phyloP scores from a whole-genome alignment of 345 rosid species.

The Syzygium aromaticum region DNA sequence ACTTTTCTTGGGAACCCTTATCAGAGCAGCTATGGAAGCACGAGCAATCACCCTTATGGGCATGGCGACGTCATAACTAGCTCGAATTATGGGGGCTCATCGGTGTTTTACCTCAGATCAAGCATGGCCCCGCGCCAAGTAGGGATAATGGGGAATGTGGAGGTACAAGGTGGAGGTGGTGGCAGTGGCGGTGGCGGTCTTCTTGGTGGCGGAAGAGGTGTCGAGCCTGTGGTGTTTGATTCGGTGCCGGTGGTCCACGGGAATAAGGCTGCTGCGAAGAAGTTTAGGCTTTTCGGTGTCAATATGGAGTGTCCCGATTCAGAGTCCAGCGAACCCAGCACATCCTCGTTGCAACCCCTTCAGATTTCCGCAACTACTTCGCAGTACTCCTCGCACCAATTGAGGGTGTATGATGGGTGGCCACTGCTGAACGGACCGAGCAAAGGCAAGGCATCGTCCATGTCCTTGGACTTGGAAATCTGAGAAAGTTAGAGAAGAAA shows the following conservation, averaged over 20 bases:
- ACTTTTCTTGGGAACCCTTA: slow-evolving; percentile 18
- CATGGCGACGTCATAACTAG: slow-evolving; percentile 5
- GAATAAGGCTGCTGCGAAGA: slow-evolving; percentile 43
- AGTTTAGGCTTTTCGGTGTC: slow-evolving; percentile 80
- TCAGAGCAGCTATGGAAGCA: background rate
- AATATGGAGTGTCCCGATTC: slow-evolving; percentile 73
- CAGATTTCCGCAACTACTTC: background rate
- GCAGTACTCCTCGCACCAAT: slow-evolving; percentile 6
- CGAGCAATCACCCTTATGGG: background rate
- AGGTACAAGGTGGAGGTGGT: slow-evolving; percentile 12
- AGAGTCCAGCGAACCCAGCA: slow-evolving; percentile 7
- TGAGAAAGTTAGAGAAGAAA: background rate
- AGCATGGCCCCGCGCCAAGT: slow-evolving; percentile 1
- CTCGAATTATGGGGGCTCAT: slow-evolving; percentile 13
- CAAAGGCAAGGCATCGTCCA: slow-evolving; percentile 30
- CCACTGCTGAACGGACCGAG: slow-evolving; percentile 9
- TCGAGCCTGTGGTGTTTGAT: slow-evolving; percentile 1
- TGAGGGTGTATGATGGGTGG: slow-evolving; percentile 29
- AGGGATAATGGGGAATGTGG: slow-evolving; percentile 10
- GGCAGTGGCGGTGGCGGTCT: slow-evolving; percentile 17
- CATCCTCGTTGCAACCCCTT: slow-evolving; percentile 4
- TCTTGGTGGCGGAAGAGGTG: background rate
- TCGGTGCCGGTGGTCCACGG: slow-evolving; percentile 60
- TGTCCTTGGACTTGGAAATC: slow-evolving; percentile 37
- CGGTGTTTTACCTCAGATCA: slow-evolving; percentile 18